Evolutionary conservation across 768 basidiomycete species (phyloP).

Genomic region (Kwoniella botswanensis): DNA sequence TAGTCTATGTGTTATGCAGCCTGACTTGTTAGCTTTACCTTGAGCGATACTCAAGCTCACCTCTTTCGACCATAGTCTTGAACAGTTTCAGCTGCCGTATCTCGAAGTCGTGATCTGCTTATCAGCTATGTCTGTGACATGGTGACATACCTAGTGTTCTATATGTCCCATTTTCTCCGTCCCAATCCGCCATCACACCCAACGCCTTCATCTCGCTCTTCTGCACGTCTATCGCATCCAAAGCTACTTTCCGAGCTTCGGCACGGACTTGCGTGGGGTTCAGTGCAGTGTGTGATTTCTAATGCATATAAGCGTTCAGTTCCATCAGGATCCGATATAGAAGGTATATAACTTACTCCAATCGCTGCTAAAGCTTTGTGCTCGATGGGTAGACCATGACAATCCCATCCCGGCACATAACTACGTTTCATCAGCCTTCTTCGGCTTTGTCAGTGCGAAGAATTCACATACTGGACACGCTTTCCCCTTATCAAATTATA

Average conservation of each 20-base stretch:
- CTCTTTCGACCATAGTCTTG: conserved; percentile 82
- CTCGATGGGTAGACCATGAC: conserved; percentile 96
- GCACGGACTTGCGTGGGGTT: conserved; percentile 68
- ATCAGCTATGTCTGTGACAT: neutral
- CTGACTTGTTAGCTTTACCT: conserved; percentile 57
- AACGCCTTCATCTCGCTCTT: conserved; percentile 77
- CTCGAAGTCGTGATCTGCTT: conserved; percentile 80
- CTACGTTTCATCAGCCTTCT: conserved; percentile 60
- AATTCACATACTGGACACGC: conserved; percentile 74
- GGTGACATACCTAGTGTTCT: conserved; percentile 73
- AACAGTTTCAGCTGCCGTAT: conserved; percentile 85
- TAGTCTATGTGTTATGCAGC: conserved; percentile 80
- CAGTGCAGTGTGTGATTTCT: conserved; percentile 68
- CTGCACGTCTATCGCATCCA: conserved; percentile 74
- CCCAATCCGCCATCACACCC: conserved; percentile 93
- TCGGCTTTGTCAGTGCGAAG: neutral
- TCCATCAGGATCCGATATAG: neutral
- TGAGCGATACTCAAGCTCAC: conserved; percentile 58
- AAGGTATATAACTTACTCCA: conserved; percentile 61
- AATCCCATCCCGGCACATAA: conserved; percentile 96
- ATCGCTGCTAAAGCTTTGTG: conserved; percentile 85
- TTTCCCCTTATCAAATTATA: conserved; percentile 78
- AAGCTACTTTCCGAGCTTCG: conserved; percentile 74
- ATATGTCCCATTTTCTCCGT: conserved; percentile 67
- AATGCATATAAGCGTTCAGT: neutral